Base-by-base conservation (phyloP, 2,329 filamentous ascomycete species). In the Penicillium thymicola region DNA sequence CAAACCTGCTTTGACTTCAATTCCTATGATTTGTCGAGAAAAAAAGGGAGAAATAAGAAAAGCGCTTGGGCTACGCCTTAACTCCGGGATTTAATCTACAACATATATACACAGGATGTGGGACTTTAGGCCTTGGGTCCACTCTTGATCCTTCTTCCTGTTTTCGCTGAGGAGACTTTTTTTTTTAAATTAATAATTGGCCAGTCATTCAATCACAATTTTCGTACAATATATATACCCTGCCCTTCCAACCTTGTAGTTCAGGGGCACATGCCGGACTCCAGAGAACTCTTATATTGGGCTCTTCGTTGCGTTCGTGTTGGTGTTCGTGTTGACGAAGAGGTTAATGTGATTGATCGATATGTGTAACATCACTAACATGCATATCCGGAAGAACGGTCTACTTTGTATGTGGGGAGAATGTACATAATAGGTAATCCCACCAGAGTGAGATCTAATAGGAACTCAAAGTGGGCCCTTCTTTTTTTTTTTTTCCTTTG, bases 331-430 rank as follows among this genome's bases (percentile, higher is more conserved):
- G 25, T 5, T 27, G n/a, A n/a, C n/a, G n/a, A 21, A 37, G 32
- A 40, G 18, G 55, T 27, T 54, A 53, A 59, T 64, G 54, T 64
- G 62, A 64, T 42, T 25, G 50, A 64, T 64, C 62, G 54, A 40
- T 48, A 55, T 40, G 25, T 37, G 41, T 44, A 21, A 21, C 21
- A 21, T 21, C 21, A 21, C 21, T 21, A 43, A 58, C 51, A 27
- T 59, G 54, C 40, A 59, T 44, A 59, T 54, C 51, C 51, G 42
- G 56, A 61, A 45, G 59, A 52, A 51, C 47, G 23, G 28, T 42
- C 16, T 18, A 13, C 45, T 16, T 34, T 32, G 25, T 40, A 50
- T 45, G 44, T 25, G 21, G 25, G 30, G 18, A 34, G 18, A 13
- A 13, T 41, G 0, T 21, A 21, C 21, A 21, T 21, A 21, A 21